Conservation (phyloP, 768 basidiomycete species). For the Neoboletus magnificus region DNA sequence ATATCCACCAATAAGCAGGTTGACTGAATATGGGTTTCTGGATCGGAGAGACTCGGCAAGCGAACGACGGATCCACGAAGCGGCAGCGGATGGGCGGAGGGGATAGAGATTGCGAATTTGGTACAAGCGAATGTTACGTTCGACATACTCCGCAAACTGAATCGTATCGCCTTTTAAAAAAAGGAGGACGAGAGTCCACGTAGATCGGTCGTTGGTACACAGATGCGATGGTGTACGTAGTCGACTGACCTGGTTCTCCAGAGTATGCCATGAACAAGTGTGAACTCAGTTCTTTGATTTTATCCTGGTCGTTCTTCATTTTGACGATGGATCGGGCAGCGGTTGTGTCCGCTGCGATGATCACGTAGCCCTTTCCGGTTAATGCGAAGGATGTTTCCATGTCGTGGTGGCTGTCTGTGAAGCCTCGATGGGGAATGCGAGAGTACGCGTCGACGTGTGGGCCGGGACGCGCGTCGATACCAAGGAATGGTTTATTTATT, state of each 20-base stretch:
- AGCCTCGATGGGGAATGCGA: constrained; percentile 1
- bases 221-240: constrained; percentile 1
- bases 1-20: constrained; percentile 89
- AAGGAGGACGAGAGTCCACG: not conserved
- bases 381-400: constrained; percentile 94
- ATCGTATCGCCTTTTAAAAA: constrained; percentile 77
- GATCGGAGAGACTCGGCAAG: constrained; percentile 89
- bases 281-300: constrained; percentile 87
- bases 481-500: constrained; percentile 8
- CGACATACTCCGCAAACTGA: constrained; percentile 94
- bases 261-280: constrained; percentile 94
- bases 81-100: constrained; percentile 86
- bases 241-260: constrained; percentile 77
- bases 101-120: constrained; percentile 92
- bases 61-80: constrained; percentile 91
- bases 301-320: constrained; percentile 97
- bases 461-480: constrained; percentile 31
- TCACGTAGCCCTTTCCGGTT: constrained; percentile 89
- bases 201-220: not conserved
- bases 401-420: constrained; percentile 18
- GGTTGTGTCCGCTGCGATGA: constrained; percentile 89
- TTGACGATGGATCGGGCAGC: constrained; percentile 91
- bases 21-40: constrained; percentile 84
- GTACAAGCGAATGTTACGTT: constrained; percentile 93
- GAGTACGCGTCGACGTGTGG: constrained; percentile 20